Evolutionary conservation across 768 basidiomycete species (phyloP).

Genomic region (Tylopilus rubrobrunneus): DNA sequence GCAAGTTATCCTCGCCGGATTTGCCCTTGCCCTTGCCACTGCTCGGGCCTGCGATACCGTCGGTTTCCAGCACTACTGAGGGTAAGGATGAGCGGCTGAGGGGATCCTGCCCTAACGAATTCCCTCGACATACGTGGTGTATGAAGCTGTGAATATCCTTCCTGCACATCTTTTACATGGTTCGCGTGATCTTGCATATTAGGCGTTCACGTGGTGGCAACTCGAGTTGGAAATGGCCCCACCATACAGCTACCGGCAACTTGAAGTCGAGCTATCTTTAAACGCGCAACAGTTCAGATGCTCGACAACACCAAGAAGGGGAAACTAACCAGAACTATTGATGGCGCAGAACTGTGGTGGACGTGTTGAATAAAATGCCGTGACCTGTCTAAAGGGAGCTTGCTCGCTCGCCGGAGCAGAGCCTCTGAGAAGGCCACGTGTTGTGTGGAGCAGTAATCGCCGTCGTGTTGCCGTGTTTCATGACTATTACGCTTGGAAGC

Average conservation of each 20-base stretch:
- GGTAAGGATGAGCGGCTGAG: background rate
- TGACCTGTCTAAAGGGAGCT: background rate
- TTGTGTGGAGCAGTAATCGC: background rate
- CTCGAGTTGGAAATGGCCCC: conserved; percentile 1
- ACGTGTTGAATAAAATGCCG: background rate
- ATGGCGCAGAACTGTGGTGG: background rate
- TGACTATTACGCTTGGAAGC: background rate
- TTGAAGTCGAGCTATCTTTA: background rate
- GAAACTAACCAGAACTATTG: conserved; percentile 7
- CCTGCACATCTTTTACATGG: background rate
- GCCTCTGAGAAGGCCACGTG: background rate
- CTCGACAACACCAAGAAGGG: background rate
- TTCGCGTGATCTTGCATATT: conserved; percentile 1
- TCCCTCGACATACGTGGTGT: conserved; percentile 15
- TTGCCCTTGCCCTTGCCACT: conserved; percentile 3
- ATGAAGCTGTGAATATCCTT: conserved; percentile 3
- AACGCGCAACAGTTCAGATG: background rate
- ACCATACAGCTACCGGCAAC: background rate
- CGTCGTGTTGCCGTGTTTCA: background rate
- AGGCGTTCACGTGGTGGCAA: background rate
- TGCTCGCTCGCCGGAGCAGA: background rate
- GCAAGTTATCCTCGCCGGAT: background rate
- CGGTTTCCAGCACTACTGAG: conserved; percentile 1
- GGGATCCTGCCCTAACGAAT: background rate
- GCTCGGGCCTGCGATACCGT: conserved; percentile 7